phyloP scores from a whole-genome alignment of 2,329 filamentous ascomycete species.

The Apiospora hydei region DNA sequence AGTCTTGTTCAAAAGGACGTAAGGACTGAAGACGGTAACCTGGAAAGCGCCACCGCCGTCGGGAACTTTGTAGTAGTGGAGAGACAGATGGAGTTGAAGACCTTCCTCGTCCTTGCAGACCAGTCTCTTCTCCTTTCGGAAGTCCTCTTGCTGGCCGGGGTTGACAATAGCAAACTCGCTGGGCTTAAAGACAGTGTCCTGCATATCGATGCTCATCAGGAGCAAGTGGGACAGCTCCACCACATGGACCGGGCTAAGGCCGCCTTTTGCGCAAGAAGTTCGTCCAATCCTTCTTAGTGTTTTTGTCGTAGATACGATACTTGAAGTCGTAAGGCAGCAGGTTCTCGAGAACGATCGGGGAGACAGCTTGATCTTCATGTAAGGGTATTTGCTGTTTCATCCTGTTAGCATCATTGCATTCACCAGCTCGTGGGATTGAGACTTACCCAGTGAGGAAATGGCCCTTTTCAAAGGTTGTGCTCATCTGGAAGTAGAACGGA shows the following conservation, averaged over 20 bases:
- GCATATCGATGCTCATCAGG: constrained; percentile 92
- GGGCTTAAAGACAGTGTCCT: constrained; percentile 91
- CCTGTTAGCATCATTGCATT: constrained; percentile 33
- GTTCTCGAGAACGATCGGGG: constrained; percentile 96
- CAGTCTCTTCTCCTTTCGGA: constrained; percentile 80
- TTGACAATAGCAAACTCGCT: constrained; percentile 99
- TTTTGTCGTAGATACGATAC: constrained; percentile 98
- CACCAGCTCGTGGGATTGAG: neutral
- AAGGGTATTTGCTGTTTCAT: constrained; percentile 75
- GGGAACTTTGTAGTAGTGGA: constrained; percentile 91
- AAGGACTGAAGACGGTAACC: constrained; percentile 93
- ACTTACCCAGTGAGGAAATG: constrained; percentile 79
- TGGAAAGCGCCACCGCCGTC: constrained; percentile 96
- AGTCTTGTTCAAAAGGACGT: constrained; percentile 94
- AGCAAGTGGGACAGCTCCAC: constrained; percentile 94
- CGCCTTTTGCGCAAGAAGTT: constrained; percentile 96
- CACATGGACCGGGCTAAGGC: constrained; percentile 95
- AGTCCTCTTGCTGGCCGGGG: constrained; percentile 84
- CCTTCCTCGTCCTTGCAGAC: constrained; percentile 86
- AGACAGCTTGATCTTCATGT: constrained; percentile 91
- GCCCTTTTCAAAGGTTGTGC: constrained; percentile 82
- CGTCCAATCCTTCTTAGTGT: constrained; percentile 98
- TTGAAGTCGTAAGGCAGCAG: constrained; percentile 98
- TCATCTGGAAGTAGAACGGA: constrained; percentile 96
- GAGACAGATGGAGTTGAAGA: constrained; percentile 77